Percentiles rank a stretch among this genome's conserved stretches.
phyloP scores from a whole-genome alignment of 495 filamentous ascomycete species.

The Cetradonia linearis region DNA sequence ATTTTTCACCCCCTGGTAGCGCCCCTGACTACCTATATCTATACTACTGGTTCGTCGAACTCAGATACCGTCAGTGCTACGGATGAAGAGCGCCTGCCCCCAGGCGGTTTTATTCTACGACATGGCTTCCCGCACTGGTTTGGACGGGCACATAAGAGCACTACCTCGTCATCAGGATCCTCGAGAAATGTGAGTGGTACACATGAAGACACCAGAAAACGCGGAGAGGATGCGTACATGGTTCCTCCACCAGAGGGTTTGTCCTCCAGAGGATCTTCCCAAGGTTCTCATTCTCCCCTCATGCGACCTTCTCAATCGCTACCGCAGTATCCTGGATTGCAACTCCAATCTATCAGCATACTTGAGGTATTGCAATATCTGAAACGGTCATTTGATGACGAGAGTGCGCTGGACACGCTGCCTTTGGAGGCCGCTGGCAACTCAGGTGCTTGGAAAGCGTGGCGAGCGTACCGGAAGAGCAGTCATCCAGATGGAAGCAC shows the following conservation, averaged over 20 bases:
- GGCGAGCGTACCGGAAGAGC: constrained; percentile 55
- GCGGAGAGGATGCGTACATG: constrained; percentile 8
- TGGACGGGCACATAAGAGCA: constrained; percentile 37
- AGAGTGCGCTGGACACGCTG: constrained; percentile 61
- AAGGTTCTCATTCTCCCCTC: constrained; percentile 22
- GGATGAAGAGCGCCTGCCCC: constrained; percentile 70
- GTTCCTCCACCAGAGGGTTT: constrained; percentile 8
- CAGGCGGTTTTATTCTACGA: constrained; percentile 76
- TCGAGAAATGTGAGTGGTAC: constrained; percentile 33
- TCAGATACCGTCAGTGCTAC: constrained; percentile 66
- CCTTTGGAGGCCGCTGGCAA: constrained; percentile 77
- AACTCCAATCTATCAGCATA: constrained; percentile 30
- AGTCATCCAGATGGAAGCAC: constrained; percentile 9
- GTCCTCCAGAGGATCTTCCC: constrained; percentile 18
- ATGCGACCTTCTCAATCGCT: constrained; percentile 15
- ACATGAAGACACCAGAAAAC: background rate
- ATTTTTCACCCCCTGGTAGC: constrained; percentile 92
- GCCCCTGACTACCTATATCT: constrained; percentile 81
- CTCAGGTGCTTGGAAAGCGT: constrained; percentile 81
- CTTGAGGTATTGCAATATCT: constrained; percentile 69
- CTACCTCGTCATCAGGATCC: constrained; percentile 27
- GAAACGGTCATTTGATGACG: constrained; percentile 68
- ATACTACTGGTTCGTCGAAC: constrained; percentile 60
- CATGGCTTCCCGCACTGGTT: constrained; percentile 92
- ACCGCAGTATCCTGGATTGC: background rate